Conservation (phyloP, 768 basidiomycete species). For the Agaricus subrufescens region DNA sequence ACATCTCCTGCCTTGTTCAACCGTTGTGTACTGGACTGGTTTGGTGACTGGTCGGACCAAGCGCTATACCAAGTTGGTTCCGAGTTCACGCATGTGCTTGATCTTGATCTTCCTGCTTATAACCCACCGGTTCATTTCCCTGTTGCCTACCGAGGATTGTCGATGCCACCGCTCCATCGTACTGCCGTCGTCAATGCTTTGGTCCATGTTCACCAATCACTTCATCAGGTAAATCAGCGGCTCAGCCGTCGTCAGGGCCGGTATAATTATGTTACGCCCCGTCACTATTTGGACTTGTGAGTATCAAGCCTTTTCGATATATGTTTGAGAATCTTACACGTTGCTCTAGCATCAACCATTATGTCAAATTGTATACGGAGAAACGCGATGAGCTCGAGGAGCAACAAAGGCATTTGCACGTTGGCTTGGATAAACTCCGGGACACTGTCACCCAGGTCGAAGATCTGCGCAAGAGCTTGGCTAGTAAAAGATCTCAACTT, state of each 20-base stretch:
- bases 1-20: constrained; percentile 99
- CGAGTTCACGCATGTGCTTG: constrained; percentile 93
- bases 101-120: constrained; percentile 85
- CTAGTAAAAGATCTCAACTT: constrained; percentile 88
- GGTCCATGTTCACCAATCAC: constrained; percentile 85
- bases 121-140: constrained; percentile 81
- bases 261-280: constrained; percentile 94
- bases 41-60: constrained; percentile 98
- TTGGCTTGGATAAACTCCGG: constrained; percentile 93
- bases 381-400: constrained; percentile 98
- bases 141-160: constrained; percentile 77
- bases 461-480: constrained; percentile 90
- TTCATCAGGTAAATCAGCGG: constrained; percentile 85
- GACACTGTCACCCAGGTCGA: constrained; percentile 98
- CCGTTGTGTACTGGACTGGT: constrained; percentile 99
- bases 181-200: constrained; percentile 90
- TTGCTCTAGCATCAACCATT: constrained; percentile 83
- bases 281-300: constrained; percentile 98
- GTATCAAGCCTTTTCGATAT: constrained; percentile 26
- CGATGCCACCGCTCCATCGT: constrained; percentile 86
- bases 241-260: constrained; percentile 92
- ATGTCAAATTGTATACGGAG: constrained; percentile 90
- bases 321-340: constrained; percentile 9
- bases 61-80: constrained; percentile 97
- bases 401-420: constrained; percentile 96